A percentile compares a stretch with the other conserved stretches of the same genome.
Evolutionary conservation across 2,329 filamentous ascomycete species (phyloP).

Genomic region (Fusarium concolor): DNA sequence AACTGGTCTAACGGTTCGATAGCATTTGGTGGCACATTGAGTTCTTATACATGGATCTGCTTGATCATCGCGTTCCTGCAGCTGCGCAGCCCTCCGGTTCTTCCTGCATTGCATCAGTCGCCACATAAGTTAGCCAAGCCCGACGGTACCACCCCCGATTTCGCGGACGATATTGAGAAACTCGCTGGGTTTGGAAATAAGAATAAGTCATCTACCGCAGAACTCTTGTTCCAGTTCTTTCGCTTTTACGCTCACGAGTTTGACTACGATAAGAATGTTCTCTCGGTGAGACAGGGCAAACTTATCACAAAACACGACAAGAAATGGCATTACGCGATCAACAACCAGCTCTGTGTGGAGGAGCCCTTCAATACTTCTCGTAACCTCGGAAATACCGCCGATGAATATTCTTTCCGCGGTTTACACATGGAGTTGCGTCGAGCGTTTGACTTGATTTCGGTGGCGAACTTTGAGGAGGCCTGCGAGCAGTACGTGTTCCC

Average conservation of each 20-base stretch:
- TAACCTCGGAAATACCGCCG: conserved; percentile 95
- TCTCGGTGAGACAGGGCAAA: conserved; percentile 87
- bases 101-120: conserved; percentile 85
- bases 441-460: conserved; percentile 84
- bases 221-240: conserved; percentile 96
- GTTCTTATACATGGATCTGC: conserved; percentile 99
- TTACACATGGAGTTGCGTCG: conserved; percentile 89
- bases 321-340: conserved; percentile 82
- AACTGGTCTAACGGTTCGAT: conserved; percentile 39
- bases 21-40: conserved; percentile 94
- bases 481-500: conserved; percentile 92
- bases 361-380: conserved; percentile 92
- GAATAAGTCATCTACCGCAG: conserved; percentile 85
- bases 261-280: conserved; percentile 84
- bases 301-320: conserved; percentile 86
- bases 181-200: conserved; percentile 78
- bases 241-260: conserved; percentile 94
- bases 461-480: conserved; percentile 82
- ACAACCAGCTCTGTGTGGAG: conserved; percentile 92
- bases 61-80: conserved; percentile 97
- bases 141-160: conserved; percentile 77
- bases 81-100: conserved; percentile 82
- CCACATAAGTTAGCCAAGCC: conserved; percentile 61
- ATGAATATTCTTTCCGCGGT: conserved; percentile 92
- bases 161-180: conserved; percentile 86